Base-by-base conservation (phyloP, 2,329 filamentous ascomycete species). In the Magnaporthiopsis rhizophila region DNA sequence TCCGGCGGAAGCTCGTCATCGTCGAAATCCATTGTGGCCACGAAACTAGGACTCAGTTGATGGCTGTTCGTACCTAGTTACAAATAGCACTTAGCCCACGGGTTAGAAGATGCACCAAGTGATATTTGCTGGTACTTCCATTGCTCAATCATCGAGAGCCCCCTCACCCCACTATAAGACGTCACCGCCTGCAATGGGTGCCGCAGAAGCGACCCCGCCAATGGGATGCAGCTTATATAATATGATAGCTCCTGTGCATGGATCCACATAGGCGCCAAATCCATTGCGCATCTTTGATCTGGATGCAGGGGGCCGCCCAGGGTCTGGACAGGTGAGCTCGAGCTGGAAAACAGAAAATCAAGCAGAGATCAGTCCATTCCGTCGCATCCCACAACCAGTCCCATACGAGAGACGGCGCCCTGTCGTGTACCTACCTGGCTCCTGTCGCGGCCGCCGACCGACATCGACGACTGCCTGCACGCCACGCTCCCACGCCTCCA, bases 1-100 rank as follows among this genome's bases (percentile, higher is more conserved):
- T 88, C 83, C 66, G 89, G 87, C 64, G 88, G 88, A 64, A 81
- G 77, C 18, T 70, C 72, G 72, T 91, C 89, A 65, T 88, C 88
- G 67, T 89, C 86, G 63, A 81, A 77, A 69, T 89, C 81, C 84
- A 90, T 88, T 50, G 65, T 76, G 45, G n/a, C 45, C 45, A 11
- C 45, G 45, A 3, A 18, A 24, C 21, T n/a, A 24, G 21, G 45
- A 9, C 13, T 9, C 18, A n/a, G 45, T 50, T 50, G 45, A 7
- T 3, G 45, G 2, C 13, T 13, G 36, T 15, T 38, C 1, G 34
- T 7, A 34, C 11, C 32, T 2, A 53, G 38, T 36, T 18, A 45
- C 38, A 45, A 15, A 45, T 12, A 38, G 13, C 2, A 36, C 12
- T 36, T 13, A 1, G 34, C 34, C 34, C 34, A 2, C 34, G 34